A percentile compares a stretch with the other conserved stretches of the same genome.
Conservation (phyloP, 2,329 filamentous ascomycete genomes). For the Cryoendolithus antarcticus region DNA sequence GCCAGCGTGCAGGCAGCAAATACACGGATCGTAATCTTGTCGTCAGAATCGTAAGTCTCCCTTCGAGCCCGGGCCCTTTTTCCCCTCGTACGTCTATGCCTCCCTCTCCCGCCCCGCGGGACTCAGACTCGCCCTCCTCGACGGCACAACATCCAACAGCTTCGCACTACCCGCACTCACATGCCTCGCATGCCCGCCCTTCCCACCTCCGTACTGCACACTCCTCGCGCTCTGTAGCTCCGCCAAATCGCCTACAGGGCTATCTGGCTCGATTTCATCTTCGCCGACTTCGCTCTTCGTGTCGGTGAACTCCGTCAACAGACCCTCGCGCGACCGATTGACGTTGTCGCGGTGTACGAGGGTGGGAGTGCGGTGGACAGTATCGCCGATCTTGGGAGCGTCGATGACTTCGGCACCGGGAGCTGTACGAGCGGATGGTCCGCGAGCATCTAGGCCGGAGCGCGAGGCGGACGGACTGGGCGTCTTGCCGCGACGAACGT, state of each 20-base stretch:
- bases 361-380: slow-evolving; percentile 45
- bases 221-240: slow-evolving; percentile 55
- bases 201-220: slow-evolving; percentile 47
- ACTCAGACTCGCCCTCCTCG: slow-evolving; percentile 2
- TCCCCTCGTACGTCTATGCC: too few relatives aligned
- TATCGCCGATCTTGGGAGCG: slow-evolving; percentile 19
- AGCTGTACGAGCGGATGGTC: slow-evolving; percentile 17
- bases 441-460: neutral
- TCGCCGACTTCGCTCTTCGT: slow-evolving; percentile 20
- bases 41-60: too few relatives aligned
- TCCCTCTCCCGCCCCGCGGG: too few relatives aligned
- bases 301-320: slow-evolving; percentile 39
- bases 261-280: slow-evolving; percentile 11
- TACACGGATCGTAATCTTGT: too few relatives aligned
- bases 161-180: slow-evolving; percentile 70
- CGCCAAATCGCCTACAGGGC: slow-evolving; percentile 10
- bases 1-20: too few relatives aligned
- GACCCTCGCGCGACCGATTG: slow-evolving; percentile 49
- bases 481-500: slow-evolving; percentile 36
- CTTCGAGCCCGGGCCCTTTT: too few relatives aligned
- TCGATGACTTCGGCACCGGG: slow-evolving; percentile 20
- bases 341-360: slow-evolving; percentile 50
- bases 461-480: neutral
- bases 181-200: slow-evolving; percentile 48
- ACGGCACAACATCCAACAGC: slow-evolving; percentile 48